Base-by-base conservation (phyloP, 208 protist genomes). In the Crithidia fasciculata region DNA sequence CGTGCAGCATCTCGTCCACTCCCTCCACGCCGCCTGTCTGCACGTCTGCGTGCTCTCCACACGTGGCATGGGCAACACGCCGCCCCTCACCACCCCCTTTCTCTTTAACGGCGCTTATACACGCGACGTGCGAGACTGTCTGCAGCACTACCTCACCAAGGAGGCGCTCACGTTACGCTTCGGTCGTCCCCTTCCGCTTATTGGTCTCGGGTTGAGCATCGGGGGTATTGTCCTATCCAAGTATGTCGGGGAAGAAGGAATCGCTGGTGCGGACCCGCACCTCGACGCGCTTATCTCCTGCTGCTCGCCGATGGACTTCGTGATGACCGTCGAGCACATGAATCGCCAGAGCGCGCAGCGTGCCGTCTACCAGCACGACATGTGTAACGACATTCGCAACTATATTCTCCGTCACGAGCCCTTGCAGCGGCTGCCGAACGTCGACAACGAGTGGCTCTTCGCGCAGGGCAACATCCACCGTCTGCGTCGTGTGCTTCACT, bases 171-270 rank as follows among this genome's bases (percentile, higher is more conserved):
- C 58, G 5, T 28, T 36, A 3, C 78, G 83, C 28, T 72, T 87
- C 10, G 60, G 64, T 9, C 56, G 41, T 2, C 44, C 13, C 6
- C 18, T 83, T 58, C 84, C 87, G n/a, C 68, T 90, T 10, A 72
- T 90, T 18, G 82, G 72, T 37, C 16, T 92, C 12, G 87, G 87
- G 4, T 75, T 92, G 44, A 80, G 74, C 60, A 77, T 89, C 49
- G 87, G 87, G 54, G 87, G 87, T 10, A 80, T 72, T 9, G 80
- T 83, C 54, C 43, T 89, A 16, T 83, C 77, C 54, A 88, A 90
- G 69, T 92, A 88, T 68, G 41, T 92, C n/a, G 87, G 83, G 39
- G 87, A 92, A 64, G 70, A 85, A n/a, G 86, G 86, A 37, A 64
- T 70, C 10, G 71, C 74, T 47, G 81, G 78, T 16, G 75, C 57